Conservation (phyloP, 2,329 filamentous ascomycete species). For the Seiridium cupressi region DNA sequence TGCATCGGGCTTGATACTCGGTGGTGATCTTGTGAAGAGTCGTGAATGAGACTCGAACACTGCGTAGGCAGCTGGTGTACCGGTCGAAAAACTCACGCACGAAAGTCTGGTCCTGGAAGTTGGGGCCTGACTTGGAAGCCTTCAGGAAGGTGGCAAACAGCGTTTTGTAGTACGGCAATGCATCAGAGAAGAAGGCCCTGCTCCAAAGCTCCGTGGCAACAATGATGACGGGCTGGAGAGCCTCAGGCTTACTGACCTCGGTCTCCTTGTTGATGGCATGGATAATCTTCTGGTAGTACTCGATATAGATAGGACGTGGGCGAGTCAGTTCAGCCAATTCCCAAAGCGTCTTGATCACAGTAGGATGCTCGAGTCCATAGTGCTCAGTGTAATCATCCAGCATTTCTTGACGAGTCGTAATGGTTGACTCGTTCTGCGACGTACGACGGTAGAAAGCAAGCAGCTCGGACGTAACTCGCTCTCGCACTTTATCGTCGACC, state of each 20-base stretch:
- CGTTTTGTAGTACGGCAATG: slow-evolving; percentile 29
- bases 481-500: slow-evolving; percentile 5
- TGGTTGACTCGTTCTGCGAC: slow-evolving; percentile 27
- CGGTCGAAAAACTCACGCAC: slow-evolving; percentile 29
- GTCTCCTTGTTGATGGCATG: slow-evolving; percentile 34
- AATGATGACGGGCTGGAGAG: slow-evolving; percentile 33
- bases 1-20: slow-evolving; percentile 31
- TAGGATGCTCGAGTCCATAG: slow-evolving; percentile 30
- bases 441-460: slow-evolving; percentile 29
- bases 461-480: slow-evolving; percentile 20
- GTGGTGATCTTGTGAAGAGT: slow-evolving; percentile 30
- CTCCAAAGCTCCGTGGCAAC: slow-evolving; percentile 35
- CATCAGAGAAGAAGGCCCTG: slow-evolving; percentile 34
- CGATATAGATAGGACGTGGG: slow-evolving; percentile 16
- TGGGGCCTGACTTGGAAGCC: slow-evolving; percentile 27
- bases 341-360: slow-evolving; percentile 34
- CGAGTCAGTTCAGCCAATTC: slow-evolving; percentile 21
- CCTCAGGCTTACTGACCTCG: slow-evolving; percentile 30
- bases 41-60: slow-evolving; percentile 26
- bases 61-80: slow-evolving; percentile 33
- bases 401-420: slow-evolving; percentile 35
- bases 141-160: slow-evolving; percentile 35
- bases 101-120: slow-evolving; percentile 30
- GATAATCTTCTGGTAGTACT: slow-evolving; percentile 36
- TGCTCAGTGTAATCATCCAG: slow-evolving; percentile 33